Evolutionary conservation across 108 stramenopile genomes (phyloP), one percentile per base, ranked within the genome.

Genomic region (Seminavis robusta): DNA sequence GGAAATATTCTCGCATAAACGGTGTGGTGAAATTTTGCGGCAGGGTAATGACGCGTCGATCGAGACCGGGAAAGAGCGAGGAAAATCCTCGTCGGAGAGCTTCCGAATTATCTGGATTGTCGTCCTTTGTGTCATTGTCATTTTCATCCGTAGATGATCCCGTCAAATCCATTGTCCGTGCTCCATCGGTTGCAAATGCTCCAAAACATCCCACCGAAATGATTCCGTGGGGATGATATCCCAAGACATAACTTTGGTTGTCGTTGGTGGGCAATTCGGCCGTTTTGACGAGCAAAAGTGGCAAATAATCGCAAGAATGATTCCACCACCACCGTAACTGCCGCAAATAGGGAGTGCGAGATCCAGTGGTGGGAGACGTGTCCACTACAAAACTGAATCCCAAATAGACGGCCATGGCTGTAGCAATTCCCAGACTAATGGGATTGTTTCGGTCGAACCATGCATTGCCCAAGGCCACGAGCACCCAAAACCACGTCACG

Each of bases 141-240:
- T 32, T 26, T 47, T 27, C 19, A 48, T 59, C 36, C 26, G 3
- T 45, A 1, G 17, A 37, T 2, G 66, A 38, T n/a, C n/a, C n/a
- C n/a, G n/a, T n/a, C 3, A 61, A 42, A 50, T 47, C 55, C 24
- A 39, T 6, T 3, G 47, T n/a, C 15, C 45, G 10, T 11, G 28
- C 36, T 4, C 60, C 57, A 37, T 76, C 52, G 0, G 68, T 57
- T 0, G 61, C 42, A 17, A 76, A 45, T 9, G 55, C 49, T 4
- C 21, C 13, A 45, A 33, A 41, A 11, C 31, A 19, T 0, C 75
- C 80, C 34, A 81, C 36, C 9, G 47, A 23, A 36, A 81, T 76
- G 23, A 81, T 47, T 8, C 80, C 80, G 52, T 81, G 80, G 19
- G 80, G 80, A 57, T 81, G 80, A 56, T 76, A 81, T 2, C 62